Base-by-base conservation (phyloP, 768 basidiomycete genomes). In the Hortiboletus flavorubellus region DNA sequence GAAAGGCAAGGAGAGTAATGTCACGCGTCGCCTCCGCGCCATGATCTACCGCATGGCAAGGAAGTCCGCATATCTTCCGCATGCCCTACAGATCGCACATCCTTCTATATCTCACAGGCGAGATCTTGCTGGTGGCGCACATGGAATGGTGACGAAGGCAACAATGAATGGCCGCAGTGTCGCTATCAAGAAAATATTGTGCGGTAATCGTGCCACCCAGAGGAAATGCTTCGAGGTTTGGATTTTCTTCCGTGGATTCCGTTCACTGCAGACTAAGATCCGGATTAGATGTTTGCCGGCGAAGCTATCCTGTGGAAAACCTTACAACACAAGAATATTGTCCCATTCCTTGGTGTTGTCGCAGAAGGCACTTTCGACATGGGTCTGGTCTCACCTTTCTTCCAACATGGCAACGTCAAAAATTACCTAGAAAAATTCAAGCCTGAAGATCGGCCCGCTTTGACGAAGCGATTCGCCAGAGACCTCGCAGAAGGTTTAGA, bases 221-320 rank as follows among this genome's bases (percentile, higher is more conserved):
- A 58, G 2, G 12, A 41, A 56, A 33, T 56, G 53, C 33, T 41
- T 54, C 5, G 45, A 65, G 64, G 64, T 65, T 12, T 49, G 53
- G 3, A 49, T 31, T 10, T 10, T 34, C 37, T 53, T 35, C 10
- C n/a, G 15, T 21, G n/a, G 9, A 34, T 39, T 16, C 18, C 18
- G 31, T 55, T 37, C 38, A 33, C 21, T 41, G 40, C 44, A 30
- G 21, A 33, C 58, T 53, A n/a, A 60, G 14, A 39, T 53, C 1
- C 18, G 4, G 26, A 29, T 34, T 30, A 69, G 68, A 44, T 54
- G 54, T 68, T 68, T 15, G 49, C 59, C 21, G 46, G 65, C 29
- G 68, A 72, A 30, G 66, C 70, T 16, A 65, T 70, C 34, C 48
- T 68, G n/a, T 69, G 64, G 68, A 42, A 40, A 41, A 61, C 67